Evolutionary conservation across 345 rosid genomes (phyloP).

Genomic region (Ceriops tagal): DNA sequence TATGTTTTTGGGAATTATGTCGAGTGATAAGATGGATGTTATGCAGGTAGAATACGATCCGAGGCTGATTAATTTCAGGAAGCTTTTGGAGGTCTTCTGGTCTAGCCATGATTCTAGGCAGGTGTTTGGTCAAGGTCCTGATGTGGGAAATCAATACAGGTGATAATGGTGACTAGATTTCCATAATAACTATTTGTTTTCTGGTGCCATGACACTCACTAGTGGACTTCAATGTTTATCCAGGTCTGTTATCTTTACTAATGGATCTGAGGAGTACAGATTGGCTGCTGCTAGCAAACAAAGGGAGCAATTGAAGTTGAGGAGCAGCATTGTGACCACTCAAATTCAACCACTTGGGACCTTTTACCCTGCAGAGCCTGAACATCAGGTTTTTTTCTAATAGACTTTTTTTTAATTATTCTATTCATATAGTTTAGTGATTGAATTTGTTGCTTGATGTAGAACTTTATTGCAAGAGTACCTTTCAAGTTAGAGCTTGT

Average conservation of each 20-base stretch:
- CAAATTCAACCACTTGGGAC: conserved; percentile 64
- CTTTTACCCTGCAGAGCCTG: conserved; percentile 86
- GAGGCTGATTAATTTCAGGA: conserved; percentile 45
- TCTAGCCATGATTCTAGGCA: conserved; percentile 88
- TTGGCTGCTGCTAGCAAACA: conserved; percentile 75
- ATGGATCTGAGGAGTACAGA: conserved; percentile 78
- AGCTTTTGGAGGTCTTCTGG: conserved; percentile 89
- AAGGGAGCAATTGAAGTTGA: conserved; percentile 68
- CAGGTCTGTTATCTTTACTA: conserved; percentile 81
- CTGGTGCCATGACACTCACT: not conserved
- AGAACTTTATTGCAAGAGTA: too few species aligned
- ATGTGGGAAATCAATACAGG: conserved; percentile 94
- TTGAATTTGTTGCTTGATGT: too few species aligned
- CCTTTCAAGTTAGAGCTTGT: too few species aligned
- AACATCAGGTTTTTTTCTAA: conserved; percentile 66
- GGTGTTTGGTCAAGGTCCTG: conserved; percentile 96
- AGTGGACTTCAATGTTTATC: conserved; percentile 2
- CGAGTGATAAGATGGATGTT: not conserved
- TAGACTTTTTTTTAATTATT: not conserved
- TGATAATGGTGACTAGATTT: conserved; percentile 3
- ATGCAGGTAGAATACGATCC: conserved; percentile 90
- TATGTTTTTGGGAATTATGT: conserved; percentile 1
- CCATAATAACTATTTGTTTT: not conserved
- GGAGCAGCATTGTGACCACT: conserved; percentile 70
- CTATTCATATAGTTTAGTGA: not conserved